Evolutionary conservation across 2,329 filamentous ascomycete genomes (phyloP).

Genomic region (Penicillium sp.): DNA sequence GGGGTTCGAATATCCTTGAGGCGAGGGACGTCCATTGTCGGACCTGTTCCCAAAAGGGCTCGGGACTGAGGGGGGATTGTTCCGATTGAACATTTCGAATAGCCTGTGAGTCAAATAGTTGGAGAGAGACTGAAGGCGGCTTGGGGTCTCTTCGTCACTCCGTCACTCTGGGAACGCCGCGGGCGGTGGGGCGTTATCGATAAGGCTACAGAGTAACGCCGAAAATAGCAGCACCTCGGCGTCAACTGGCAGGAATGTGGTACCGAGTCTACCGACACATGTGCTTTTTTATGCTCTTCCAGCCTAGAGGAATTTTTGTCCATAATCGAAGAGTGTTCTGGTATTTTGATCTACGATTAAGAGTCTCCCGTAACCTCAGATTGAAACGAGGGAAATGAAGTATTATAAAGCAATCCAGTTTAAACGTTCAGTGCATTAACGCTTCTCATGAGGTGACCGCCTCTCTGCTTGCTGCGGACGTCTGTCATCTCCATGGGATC

Average conservation of each 20-base stretch:
- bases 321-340: no score
- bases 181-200: conserved; percentile 30
- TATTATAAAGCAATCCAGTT: neutral
- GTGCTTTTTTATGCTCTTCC: no score
- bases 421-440: neutral
- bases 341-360: neutral
- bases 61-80: conserved; percentile 50
- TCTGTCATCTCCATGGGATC: conserved; percentile 11
- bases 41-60: conserved; percentile 47
- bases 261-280: no score
- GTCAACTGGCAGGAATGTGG: neutral
- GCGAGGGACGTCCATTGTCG: conserved; percentile 44
- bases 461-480: conserved; percentile 8
- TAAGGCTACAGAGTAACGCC: conserved; percentile 12
- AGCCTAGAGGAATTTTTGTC: no score
- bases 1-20: conserved; percentile 46
- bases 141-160: conserved; percentile 20
- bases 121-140: neutral
- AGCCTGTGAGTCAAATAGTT: conserved; percentile 7
- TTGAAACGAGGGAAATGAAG: neutral
- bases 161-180: conserved; percentile 21
- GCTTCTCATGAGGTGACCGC: neutral
- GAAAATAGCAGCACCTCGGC: neutral
- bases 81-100: conserved; percentile 59
- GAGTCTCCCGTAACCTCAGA: neutral